Percentiles rank a stretch among this genome's conserved stretches.
These are phyloP conservation scores for Phyllostachys edulis DNA, from an alignment of 176 grass and related monocot species.

Conservation along the genomic window DNA sequence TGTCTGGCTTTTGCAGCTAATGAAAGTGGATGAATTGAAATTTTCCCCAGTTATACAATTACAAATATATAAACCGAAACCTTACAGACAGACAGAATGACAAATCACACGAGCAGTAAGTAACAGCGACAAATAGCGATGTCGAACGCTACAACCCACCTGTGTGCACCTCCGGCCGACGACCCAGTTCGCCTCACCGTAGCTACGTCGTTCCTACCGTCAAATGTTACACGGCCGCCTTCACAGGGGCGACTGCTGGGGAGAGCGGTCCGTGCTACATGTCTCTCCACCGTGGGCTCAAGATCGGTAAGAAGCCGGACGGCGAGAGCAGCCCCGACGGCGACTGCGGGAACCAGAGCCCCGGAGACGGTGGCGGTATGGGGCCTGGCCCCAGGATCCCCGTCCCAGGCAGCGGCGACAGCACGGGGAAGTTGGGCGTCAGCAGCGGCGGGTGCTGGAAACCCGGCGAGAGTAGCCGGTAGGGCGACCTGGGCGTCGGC, in stretches of 20 bases:
- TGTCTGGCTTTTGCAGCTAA: conserved; percentile 32
- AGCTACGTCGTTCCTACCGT: conserved; percentile 43
- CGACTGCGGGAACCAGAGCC: conserved; percentile 65
- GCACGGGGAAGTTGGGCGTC: conserved; percentile 58
- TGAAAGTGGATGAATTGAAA: conserved; percentile 55
- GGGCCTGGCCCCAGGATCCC: conserved; percentile 70
- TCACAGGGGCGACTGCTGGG: not conserved
- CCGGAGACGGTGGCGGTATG: conserved; percentile 50
- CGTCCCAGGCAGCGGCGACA: conserved; percentile 59
- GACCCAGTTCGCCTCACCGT: conserved; percentile 8
- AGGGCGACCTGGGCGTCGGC: conserved; percentile 66
- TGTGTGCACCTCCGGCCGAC: conserved; percentile 22
- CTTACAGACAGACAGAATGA: conserved; percentile 14
- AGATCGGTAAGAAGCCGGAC: conserved; percentile 59
- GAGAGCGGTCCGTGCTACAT: conserved; percentile 34
- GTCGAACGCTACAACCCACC: conserved; percentile 52
- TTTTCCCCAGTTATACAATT: conserved; percentile 44
- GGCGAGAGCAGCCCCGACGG: conserved; percentile 72
- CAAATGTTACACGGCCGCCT: conserved; percentile 43
- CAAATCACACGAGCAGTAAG: conserved; percentile 39
- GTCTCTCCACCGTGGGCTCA: conserved; percentile 80
- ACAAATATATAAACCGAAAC: conserved; percentile 44
- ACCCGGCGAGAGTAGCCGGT: conserved; percentile 68
- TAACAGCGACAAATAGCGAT: conserved; percentile 39
- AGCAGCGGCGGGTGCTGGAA: conserved; percentile 55